Percentiles rank a stretch among this genome's conserved stretches.
Conservation (phyloP, 306 rosid species). For the Casuarina equisetifolia region DNA sequence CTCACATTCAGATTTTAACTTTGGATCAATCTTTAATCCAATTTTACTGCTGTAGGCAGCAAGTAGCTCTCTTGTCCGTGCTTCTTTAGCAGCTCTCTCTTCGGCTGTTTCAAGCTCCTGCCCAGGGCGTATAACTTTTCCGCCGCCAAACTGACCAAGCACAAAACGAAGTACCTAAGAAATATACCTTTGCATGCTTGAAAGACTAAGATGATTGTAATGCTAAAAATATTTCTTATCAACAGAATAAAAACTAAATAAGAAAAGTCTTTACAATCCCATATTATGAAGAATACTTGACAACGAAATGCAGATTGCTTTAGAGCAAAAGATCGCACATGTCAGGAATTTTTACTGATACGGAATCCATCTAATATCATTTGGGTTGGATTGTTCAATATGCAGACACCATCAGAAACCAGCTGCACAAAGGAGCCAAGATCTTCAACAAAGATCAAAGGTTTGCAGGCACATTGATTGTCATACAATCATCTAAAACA, state of each 20-base stretch:
- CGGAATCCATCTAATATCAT: too few relatives aligned
- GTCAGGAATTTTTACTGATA: too few relatives aligned
- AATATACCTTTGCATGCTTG: not conserved
- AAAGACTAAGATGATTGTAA: not conserved
- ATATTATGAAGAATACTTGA: not conserved
- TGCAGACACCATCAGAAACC: too few relatives aligned
- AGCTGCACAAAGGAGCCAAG: too few relatives aligned
- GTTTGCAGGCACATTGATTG: too few relatives aligned
- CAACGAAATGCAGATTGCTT: not conserved
- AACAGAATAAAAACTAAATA: not conserved
- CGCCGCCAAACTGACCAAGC: constrained; percentile 77
- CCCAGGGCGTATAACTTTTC: constrained; percentile 72
- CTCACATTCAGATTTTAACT: constrained; percentile 72
- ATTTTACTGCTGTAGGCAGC: constrained; percentile 66
- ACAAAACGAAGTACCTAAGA: not conserved
- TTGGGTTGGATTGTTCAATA: too few relatives aligned
- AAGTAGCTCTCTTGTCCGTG: constrained; percentile 60
- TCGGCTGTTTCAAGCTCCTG: constrained; percentile 74
- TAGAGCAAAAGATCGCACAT: not conserved
- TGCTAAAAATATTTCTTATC: not conserved
- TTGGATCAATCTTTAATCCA: constrained; percentile 65
- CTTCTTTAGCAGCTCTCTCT: constrained; percentile 77
- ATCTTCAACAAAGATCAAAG: too few relatives aligned
- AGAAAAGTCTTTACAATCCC: too few relatives aligned
- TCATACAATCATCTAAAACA: too few relatives aligned